Percentiles rank a stretch among this genome's conserved stretches.
phyloP scores from a whole-genome alignment of 768 basidiomycete genomes.

The Chalciporus pseudorubinellus region DNA sequence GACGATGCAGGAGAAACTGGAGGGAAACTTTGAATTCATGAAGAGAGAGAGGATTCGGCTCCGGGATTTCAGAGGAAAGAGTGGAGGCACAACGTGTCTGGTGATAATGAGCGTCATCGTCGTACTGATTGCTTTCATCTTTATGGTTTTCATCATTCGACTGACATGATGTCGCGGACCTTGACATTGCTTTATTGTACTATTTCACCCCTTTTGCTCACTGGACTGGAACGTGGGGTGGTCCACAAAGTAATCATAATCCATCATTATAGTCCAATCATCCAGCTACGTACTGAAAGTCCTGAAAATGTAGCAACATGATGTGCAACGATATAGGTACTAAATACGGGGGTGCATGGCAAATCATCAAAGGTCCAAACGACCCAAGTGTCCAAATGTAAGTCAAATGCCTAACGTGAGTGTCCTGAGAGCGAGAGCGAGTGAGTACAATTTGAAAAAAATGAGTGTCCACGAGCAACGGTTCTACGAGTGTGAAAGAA shows the following conservation, averaged over 20 bases:
- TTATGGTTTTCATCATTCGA: conserved; percentile 66
- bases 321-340: conserved; percentile 7
- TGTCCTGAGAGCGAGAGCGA: conserved; percentile 9
- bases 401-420: neutral
- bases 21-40: conserved; percentile 70
- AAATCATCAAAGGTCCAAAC: conserved; percentile 3
- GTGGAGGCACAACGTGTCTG: conserved; percentile 71
- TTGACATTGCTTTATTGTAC: conserved; percentile 5
- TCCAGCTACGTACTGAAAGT: conserved; percentile 7
- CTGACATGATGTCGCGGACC: conserved; percentile 40
- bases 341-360: conserved; percentile 5
- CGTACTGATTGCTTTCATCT: conserved; percentile 44
- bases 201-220: neutral
- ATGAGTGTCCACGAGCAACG: conserved; percentile 3
- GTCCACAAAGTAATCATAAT: conserved; percentile 1
- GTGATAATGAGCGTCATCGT: conserved; percentile 59
- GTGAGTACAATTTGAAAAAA: neutral
- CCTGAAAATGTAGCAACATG: conserved; percentile 5
- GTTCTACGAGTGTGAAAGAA: conserved; percentile 53
- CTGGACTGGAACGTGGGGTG: neutral
- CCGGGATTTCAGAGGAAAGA: conserved; percentile 60
- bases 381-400: conserved; percentile 9
- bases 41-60: conserved; percentile 59
- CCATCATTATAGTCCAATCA: conserved; percentile 10
- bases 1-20: conserved; percentile 67